These are phyloP conservation scores for Helianthus annuus DNA, from an alignment of 129 eudicot genomes.

Conservation along the genomic window HanXRQr2.0-SUNRISE NC_035444.2:7140261-7140760, in stretches of 20 bases:
- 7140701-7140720: constrained; percentile 72
- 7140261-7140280: constrained; percentile 31
- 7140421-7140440: constrained; percentile 90
- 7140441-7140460: constrained; percentile 52
- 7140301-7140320: constrained; percentile 29
- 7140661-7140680: constrained; percentile 74
- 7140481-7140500: constrained; percentile 81
- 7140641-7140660: constrained; percentile 91
- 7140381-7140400: constrained; percentile 42
- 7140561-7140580: constrained; percentile 60
- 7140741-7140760: constrained; percentile 80
- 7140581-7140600: constrained; percentile 92
- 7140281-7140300: constrained; percentile 39
- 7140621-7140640: constrained; percentile 74
- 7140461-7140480: constrained; percentile 76
- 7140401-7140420: constrained; percentile 40
- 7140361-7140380: constrained; percentile 21
- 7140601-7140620: constrained; percentile 69
- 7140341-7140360: constrained; percentile 27
- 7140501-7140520: constrained; percentile 93
- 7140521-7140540: constrained; percentile 90
- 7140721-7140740: constrained; percentile 91
- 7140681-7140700: constrained; percentile 84
- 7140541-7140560: constrained; percentile 57
- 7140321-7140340: constrained; percentile 35